Base-by-base conservation (phyloP, 1,284 basidiomycete species). In the Ustilago xerochloae region DNA sequence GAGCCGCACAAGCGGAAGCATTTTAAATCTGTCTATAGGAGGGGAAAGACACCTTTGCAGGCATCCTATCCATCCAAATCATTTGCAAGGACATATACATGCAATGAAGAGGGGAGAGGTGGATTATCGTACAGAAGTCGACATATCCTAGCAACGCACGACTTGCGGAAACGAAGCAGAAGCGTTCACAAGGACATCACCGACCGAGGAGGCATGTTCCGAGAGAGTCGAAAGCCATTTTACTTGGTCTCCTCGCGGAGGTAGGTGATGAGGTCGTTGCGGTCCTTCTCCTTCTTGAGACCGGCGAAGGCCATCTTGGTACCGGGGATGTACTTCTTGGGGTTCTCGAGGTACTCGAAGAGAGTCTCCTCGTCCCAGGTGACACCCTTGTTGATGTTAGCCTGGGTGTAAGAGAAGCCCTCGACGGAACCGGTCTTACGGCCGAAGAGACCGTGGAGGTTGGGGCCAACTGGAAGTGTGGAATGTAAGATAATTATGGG, bases 321-420 rank as follows among this genome's bases (percentile, higher is more conserved):
- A 33, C 81, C 81, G 24, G 81, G 80, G 43, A 82, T 82, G 77
- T 91, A 92, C 90, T 96, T 96, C 89, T 97, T 97, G 70, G 94
- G 94, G 89, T 97, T 94, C 87, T 83, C 85, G 65, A 95, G 90
- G 87, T 95, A 95, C 71, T 94, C 93, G 83, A 94, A 96, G 30
- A 96, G 88, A n/a, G 92, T 94, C n/a, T 90, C 55, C 86, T 93
- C 91, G 35, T 88, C 86, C 88, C 97, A 99, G 46, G 87, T 88
- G 73, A 99, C 32, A 10, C 58, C 64, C 89, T 97, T 97, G 89
- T 93, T 97, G 73, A 96, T 88, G 88, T 99, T 99, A 84, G 96
- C 96, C 66, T 93, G 90, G 57, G 95, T 96, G 89, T 97, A 98
- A 13, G 91, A 91, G 90, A 89, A 99, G 66, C 91, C 91, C 30